Percentiles rank a stretch among this genome's conserved stretches.
Conservation (phyloP, 2,329 filamentous ascomycete genomes). For the Talaromyces pinophilus region DNA sequence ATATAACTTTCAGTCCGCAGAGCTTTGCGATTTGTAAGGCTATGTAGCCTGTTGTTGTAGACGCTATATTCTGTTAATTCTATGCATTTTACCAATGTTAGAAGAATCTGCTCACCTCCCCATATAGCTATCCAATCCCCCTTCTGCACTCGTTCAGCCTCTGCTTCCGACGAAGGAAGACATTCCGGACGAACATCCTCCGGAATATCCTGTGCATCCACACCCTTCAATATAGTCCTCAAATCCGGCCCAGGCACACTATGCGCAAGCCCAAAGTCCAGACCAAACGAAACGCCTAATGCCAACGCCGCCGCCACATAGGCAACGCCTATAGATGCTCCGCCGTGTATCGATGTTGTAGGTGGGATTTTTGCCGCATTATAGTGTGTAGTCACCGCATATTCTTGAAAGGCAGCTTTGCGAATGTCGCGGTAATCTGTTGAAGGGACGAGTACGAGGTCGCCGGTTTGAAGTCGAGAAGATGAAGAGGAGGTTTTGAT, state of each 20-base stretch:
- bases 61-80: constrained; percentile 45
- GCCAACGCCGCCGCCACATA: constrained; percentile 69
- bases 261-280: constrained; percentile 55
- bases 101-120: constrained; percentile 40
- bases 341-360: constrained; percentile 55
- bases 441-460: constrained; percentile 55
- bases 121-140: constrained; percentile 74
- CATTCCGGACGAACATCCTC: constrained; percentile 65
- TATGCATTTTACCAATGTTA: too few relatives aligned
- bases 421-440: constrained; percentile 73
- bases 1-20: constrained; percentile 64
- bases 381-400: constrained; percentile 64
- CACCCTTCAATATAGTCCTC: constrained; percentile 9
- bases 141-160: constrained; percentile 55
- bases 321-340: constrained; percentile 67
- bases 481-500: constrained; percentile 48
- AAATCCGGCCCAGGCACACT: constrained; percentile 21
- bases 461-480: constrained; percentile 58
- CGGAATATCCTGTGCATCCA: constrained; percentile 55
- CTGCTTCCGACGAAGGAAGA: constrained; percentile 51
- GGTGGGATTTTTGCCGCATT: constrained; percentile 65
- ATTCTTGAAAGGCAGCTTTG: constrained; percentile 72
- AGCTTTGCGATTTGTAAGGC: constrained; percentile 68
- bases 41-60: constrained; percentile 68
- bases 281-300: constrained; percentile 68